Base-by-base conservation (phyloP, 148 eudicot species). In the Spergularia marina region DNA sequence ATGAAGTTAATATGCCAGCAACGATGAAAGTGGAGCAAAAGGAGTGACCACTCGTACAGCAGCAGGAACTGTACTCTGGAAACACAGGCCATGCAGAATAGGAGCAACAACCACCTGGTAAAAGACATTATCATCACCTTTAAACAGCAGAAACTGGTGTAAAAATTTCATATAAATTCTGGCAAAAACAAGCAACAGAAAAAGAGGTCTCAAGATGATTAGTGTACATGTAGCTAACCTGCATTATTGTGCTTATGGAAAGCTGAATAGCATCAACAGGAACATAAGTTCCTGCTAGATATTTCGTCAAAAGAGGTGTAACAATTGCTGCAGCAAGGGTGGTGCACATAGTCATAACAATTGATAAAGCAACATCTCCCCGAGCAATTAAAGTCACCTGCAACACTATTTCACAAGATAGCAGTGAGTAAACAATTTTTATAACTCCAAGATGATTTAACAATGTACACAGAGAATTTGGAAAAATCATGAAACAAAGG, bases 311-410 rank as follows among this genome's bases (percentile, higher is more conserved):
- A 44, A 82, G 74, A 77, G 95, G 91, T 51, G 91, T 90, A 60
- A 90, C 84, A 67, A 90, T n/a, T 56, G 85, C 91, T 39, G 95
- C 89, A 65, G 89, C 95, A 54, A 90, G 81, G 25, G 91, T 90
- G 65, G 88, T 85, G 72, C 90, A 90, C 68, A 70, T 83, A 2
- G 95, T 90, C 92, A 88, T 88, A 14, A 90, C 86, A 21, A 90
- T 85, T 39, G 91, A 88, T 71, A 90, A 71, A 60, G 90, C 83
- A 16, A 90, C 92, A 77, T 88, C 95, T 36, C 95, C 92, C 76
- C 75, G 85, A 72, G 91, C 89, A 77, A 90, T 85, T 71, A 88
- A 84, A 51, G 95, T 86, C 65, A 85, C 95, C 91, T 90, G 90
- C 25, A 84, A 76, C 68, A 84, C 83, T 80, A 78, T 68, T 80